These are phyloP conservation scores for Yarrowia keelungensis DNA, from an alignment of 805 yeast genomes.

Conservation along the genomic window DNA sequence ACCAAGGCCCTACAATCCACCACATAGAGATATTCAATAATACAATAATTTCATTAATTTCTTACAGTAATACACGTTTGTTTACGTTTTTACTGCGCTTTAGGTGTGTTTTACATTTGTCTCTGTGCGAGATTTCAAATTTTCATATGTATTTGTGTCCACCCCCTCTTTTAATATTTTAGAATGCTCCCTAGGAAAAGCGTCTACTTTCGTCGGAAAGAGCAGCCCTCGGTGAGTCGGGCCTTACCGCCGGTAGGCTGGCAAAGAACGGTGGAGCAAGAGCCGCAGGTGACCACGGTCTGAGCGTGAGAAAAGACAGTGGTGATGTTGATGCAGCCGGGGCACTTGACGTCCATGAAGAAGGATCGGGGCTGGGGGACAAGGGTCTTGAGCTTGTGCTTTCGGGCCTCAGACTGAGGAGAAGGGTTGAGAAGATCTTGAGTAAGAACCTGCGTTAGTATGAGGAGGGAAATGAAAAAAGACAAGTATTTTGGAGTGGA, in stretches of 20 bases:
- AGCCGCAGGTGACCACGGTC: slow-evolving; percentile 99
- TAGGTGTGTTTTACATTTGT: too few relatives aligned
- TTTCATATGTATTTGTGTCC: slow-evolving; percentile 38
- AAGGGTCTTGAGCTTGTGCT: slow-evolving; percentile 96
- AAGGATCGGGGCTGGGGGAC: slow-evolving; percentile 98
- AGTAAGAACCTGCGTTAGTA: slow-evolving; percentile 80
- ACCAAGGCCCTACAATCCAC: too few relatives aligned
- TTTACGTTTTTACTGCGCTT: too few relatives aligned
- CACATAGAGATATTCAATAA: too few relatives aligned
- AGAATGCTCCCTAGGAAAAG: slow-evolving; percentile 25
- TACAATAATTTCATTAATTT: too few relatives aligned
- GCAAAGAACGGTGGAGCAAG: slow-evolving; percentile 97
- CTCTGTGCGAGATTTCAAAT: slow-evolving; percentile 35
- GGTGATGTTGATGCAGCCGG: slow-evolving; percentile 98
- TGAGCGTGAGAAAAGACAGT: slow-evolving; percentile 99
- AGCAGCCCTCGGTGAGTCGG: slow-evolving; percentile 98
- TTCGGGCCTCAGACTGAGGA: slow-evolving; percentile 94
- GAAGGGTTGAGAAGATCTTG: slow-evolving; percentile 98
- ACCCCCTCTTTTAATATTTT: slow-evolving; percentile 39
- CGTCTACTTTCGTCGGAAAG: slow-evolving; percentile 96
- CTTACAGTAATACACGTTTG: too few relatives aligned
- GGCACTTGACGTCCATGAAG: slow-evolving; percentile 99
- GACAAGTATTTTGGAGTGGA: background rate
- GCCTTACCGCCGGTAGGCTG: slow-evolving; percentile 99
- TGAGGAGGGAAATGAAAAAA: too few relatives aligned